These are phyloP conservation scores for Cryptococcus sp. DNA, from an alignment of 1,284 basidiomycete genomes.

Conservation along the genomic window DNA sequence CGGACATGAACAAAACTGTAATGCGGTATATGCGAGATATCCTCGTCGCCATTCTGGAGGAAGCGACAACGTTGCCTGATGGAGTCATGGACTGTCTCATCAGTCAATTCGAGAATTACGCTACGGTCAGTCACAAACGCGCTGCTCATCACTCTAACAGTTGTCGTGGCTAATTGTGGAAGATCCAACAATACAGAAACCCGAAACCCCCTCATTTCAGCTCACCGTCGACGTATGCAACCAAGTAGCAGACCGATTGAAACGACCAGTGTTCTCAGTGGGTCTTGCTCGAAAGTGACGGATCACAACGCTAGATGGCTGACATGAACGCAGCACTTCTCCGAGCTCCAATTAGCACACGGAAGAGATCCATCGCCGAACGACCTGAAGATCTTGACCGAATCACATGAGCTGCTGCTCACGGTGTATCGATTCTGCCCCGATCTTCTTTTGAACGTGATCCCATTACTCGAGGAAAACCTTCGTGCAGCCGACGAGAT, in stretches of 20 bases:
- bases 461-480: conserved; percentile 92
- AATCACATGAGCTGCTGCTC: conserved; percentile 81
- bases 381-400: conserved; percentile 59
- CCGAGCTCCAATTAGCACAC: conserved; percentile 73
- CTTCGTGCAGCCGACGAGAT: conserved; percentile 71
- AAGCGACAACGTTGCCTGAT: conserved; percentile 70
- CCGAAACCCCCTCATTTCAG: conserved; percentile 75
- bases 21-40: conserved; percentile 87
- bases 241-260: conserved; percentile 78
- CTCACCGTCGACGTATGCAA: conserved; percentile 90
- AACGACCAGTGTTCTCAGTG: conserved; percentile 78
- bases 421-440: conserved; percentile 81
- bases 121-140: conserved; percentile 20
- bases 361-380: conserved; percentile 54
- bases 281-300: conserved; percentile 4
- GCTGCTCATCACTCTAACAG: neutral
- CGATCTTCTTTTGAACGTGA: conserved; percentile 78
- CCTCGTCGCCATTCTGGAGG: conserved; percentile 84
- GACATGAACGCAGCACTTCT: conserved; percentile 66
- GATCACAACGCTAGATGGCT: neutral
- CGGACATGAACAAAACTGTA: conserved; percentile 82
- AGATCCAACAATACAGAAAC: conserved; percentile 55
- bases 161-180: neutral
- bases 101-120: conserved; percentile 79
- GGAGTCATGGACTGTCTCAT: conserved; percentile 81